A percentile compares a stretch with the other conserved stretches of the same genome.
phyloP scores from a whole-genome alignment of 176 grass and related monocot genomes.

The Musa itinerans region DNA sequence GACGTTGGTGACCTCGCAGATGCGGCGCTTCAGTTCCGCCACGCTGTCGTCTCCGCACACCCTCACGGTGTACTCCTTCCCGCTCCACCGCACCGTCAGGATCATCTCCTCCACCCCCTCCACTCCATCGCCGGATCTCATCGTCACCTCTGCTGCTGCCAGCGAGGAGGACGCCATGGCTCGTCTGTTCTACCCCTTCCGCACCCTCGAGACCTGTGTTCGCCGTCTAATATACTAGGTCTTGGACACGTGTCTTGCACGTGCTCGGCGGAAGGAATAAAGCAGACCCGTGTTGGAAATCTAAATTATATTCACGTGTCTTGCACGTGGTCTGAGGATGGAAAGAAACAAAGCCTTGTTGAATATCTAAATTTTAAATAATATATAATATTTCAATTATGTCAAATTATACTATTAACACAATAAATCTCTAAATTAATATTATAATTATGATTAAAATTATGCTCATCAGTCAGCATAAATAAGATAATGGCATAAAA shows the following conservation, averaged over 20 bases:
- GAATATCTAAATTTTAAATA: background rate
- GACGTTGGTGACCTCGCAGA: conserved; percentile 81
- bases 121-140: conserved; percentile 9
- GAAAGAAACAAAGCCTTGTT: background rate
- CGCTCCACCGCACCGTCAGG: conserved; percentile 62
- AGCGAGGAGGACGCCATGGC: conserved; percentile 19
- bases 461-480: accelerated
- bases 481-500: too few species aligned
- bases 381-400: background rate
- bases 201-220: background rate
- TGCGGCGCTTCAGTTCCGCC: conserved; percentile 80
- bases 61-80: conserved; percentile 71
- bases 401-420: background rate
- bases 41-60: conserved; percentile 85
- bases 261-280: background rate
- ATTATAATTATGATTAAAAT: too few species aligned
- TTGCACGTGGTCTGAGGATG: background rate
- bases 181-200: background rate
- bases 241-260: background rate
- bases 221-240: background rate
- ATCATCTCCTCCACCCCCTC: conserved; percentile 64
- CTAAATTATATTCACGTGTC: background rate
- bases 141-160: conserved; percentile 1
- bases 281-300: background rate
- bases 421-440: background rate